Conservation (phyloP, 169 alveolate genomes). For the Theileria annulata region DNA sequence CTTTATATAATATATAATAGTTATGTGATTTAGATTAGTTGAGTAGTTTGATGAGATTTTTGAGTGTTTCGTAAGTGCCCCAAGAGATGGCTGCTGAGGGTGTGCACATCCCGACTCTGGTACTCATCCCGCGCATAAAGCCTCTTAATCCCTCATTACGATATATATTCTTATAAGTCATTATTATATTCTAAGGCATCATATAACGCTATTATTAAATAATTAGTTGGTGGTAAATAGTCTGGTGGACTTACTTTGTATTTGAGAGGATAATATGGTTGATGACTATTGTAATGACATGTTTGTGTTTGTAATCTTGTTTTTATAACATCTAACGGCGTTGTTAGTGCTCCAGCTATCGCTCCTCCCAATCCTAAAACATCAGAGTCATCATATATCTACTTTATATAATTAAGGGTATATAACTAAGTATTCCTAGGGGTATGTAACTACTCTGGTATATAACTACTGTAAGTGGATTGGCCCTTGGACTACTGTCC, state of each 20-base stretch:
- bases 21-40: conserved; percentile 4
- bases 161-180: conserved; percentile 70
- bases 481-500: neutral
- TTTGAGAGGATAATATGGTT: neutral
- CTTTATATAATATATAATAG: too few species aligned
- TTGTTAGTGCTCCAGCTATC: conserved; percentile 91
- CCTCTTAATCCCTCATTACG: conserved; percentile 85
- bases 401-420: too few species aligned
- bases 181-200: conserved; percentile 50
- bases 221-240: neutral
- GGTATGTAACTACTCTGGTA: too few species aligned
- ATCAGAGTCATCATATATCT: conserved; percentile 2
- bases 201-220: neutral
- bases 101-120: conserved; percentile 86
- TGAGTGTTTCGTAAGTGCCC: conserved; percentile 93
- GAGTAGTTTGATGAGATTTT: conserved; percentile 41
- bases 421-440: too few species aligned
- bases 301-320: conserved; percentile 94
- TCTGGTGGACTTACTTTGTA: neutral
- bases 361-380: conserved; percentile 96
- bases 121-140: conserved; percentile 87
- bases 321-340: conserved; percentile 95
- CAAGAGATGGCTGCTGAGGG: conserved; percentile 95
- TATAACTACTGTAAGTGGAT: neutral
- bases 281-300: conserved; percentile 34